These are phyloP conservation scores for Myriosclerotinia scirpicola DNA, from an alignment of 2,329 filamentous ascomycete genomes.

Conservation along the genomic window DNA sequence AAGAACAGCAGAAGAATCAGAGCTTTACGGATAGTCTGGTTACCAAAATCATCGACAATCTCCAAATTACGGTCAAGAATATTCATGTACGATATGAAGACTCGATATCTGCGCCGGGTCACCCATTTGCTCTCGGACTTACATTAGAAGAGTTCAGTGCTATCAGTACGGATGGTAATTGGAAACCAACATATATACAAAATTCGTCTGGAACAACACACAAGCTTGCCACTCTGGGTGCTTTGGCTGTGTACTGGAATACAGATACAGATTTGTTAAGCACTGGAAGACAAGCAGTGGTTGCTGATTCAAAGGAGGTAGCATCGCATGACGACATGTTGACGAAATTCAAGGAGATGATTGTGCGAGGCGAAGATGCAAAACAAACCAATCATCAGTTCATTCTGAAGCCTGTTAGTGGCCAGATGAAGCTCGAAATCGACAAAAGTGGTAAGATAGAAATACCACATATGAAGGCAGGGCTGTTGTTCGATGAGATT, in stretches of 20 bases:
- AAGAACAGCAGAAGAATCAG: conserved; percentile 96
- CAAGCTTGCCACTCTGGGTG: conserved; percentile 88
- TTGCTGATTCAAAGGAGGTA: conserved; percentile 56
- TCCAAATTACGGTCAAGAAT: conserved; percentile 97
- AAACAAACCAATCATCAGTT: conserved; percentile 70
- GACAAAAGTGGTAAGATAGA: conserved; percentile 85
- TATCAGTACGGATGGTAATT: conserved; percentile 90
- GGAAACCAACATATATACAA: conserved; percentile 95
- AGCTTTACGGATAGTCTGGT: conserved; percentile 94
- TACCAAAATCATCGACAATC: conserved; percentile 96
- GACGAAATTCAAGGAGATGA: conserved; percentile 72
- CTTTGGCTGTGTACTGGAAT: conserved; percentile 96
- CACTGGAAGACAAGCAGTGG: conserved; percentile 71
- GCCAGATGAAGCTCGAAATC: conserved; percentile 89
- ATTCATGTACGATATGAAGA: conserved; percentile 99
- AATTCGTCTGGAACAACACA: conserved; percentile 80
- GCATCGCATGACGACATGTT: conserved; percentile 76
- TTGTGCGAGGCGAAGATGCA: conserved; percentile 66
- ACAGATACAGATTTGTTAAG: conserved; percentile 86
- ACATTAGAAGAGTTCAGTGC: conserved; percentile 97
- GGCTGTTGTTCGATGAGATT: conserved; percentile 92
- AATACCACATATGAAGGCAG: conserved; percentile 83
- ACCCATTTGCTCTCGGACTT: conserved; percentile 89
- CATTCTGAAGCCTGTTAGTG: conserved; percentile 93
- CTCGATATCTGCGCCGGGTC: conserved; percentile 88